Conservation (phyloP, 371 early-diverging fungal genomes). For the Mucor plumbeus region DNA sequence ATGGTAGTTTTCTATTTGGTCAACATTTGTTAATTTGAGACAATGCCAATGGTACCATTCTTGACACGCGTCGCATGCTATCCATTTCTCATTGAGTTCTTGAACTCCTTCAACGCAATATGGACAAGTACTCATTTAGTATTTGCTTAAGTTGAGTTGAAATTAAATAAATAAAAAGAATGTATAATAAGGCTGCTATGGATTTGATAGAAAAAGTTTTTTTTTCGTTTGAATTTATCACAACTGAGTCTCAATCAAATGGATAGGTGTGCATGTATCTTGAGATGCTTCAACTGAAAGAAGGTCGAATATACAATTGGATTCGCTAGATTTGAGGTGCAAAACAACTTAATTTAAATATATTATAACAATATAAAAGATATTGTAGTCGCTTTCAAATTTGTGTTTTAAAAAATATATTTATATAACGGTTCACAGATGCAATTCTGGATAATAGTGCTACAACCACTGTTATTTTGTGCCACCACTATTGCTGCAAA, state of each 20-base stretch:
- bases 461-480: background rate
- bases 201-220: conserved; percentile 8
- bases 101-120: conserved; percentile 1
- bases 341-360: background rate
- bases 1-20: conserved; percentile 67
- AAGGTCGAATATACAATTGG: background rate
- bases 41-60: conserved; percentile 71
- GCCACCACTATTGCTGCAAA: background rate
- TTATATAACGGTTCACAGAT: background rate
- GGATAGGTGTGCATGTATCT: background rate
- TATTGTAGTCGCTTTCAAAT: too few relatives aligned
- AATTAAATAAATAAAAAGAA: conserved; percentile 6
- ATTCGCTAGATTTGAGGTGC: background rate
- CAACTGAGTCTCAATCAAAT: background rate
- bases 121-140: conserved; percentile 7
- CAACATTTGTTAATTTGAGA: conserved; percentile 57
- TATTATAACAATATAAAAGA: background rate
- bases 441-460: background rate
- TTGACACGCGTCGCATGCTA: conserved; percentile 73
- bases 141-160: background rate
- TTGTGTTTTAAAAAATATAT: too few relatives aligned
- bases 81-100: conserved; percentile 41
- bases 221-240: background rate
- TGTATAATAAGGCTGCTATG: background rate
- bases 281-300: background rate